A percentile compares a stretch with the other conserved stretches of the same genome.
phyloP scores from a whole-genome alignment of 2,329 filamentous ascomycete species.

The Colletotrichum somersetense region DNA sequence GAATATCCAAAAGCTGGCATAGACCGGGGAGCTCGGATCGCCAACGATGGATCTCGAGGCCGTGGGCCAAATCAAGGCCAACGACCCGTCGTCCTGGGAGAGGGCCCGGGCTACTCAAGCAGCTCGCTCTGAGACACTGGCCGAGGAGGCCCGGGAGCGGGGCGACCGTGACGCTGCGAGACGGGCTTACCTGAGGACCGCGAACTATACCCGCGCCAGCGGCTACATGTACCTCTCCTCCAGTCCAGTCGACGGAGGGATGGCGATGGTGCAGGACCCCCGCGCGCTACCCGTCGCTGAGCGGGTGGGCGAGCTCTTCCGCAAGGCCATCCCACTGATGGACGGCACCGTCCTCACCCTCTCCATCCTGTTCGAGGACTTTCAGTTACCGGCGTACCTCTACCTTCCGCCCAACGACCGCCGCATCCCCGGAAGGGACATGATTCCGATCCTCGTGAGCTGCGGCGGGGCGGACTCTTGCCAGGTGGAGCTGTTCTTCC shows the following conservation, averaged over 20 bases:
- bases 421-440: constrained; percentile 43
- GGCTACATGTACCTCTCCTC: constrained; percentile 47
- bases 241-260: background rate
- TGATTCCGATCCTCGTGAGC: constrained; percentile 52
- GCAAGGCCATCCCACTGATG: constrained; percentile 47
- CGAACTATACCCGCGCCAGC: constrained; percentile 42
- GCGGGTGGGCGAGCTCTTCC: constrained; percentile 47
- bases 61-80: no score
- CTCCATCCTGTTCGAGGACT: constrained; percentile 54
- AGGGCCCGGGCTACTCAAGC: no score
- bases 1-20: no score
- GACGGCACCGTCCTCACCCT: constrained; percentile 48
- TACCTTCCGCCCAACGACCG: constrained; percentile 49
- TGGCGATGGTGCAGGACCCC: background rate
- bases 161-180: no score
- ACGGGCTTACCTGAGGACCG: no score
- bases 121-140: no score
- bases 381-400: constrained; percentile 53
- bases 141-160: no score
- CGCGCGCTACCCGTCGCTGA: constrained; percentile 43
- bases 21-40: no score
- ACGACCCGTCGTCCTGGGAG: no score
- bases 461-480: constrained; percentile 53
- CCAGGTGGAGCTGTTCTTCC: constrained; percentile 57
- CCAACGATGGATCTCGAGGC: no score